Conservation (phyloP, 257 asterid species). For the Eustoma russellianum region DNA sequence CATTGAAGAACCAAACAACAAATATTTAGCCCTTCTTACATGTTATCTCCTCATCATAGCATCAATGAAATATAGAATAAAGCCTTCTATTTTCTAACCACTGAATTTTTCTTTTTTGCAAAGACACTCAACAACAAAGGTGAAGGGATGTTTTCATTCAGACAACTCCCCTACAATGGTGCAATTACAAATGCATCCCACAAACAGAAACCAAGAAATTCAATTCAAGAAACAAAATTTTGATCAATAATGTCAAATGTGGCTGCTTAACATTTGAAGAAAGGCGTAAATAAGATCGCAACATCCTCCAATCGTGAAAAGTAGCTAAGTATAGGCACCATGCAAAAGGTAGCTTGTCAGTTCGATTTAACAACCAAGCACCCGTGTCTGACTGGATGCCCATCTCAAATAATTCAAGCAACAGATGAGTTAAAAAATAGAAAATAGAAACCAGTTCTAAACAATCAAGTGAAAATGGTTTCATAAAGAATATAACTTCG, state of each 20-base stretch:
- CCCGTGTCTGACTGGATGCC: slow-evolving; percentile 88
- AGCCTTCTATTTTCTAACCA: too few species aligned
- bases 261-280: slow-evolving; percentile 65
- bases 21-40: slow-evolving; percentile 38
- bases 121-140: too few species aligned
- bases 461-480: too few species aligned
- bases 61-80: not conserved
- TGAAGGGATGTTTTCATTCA: not conserved
- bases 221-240: not conserved
- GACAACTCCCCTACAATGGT: too few species aligned
- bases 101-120: too few species aligned
- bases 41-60: slow-evolving; percentile 79
- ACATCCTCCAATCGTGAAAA: slow-evolving; percentile 59
- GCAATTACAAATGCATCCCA: not conserved
- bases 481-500: too few species aligned
- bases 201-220: not conserved
- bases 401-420: not conserved
- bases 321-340: slow-evolving; percentile 65
- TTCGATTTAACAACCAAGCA: slow-evolving; percentile 24
- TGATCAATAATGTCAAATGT: slow-evolving; percentile 8
- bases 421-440: too few species aligned
- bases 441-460: too few species aligned
- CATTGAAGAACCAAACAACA: slow-evolving; percentile 47
- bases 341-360: slow-evolving; percentile 68
- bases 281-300: slow-evolving; percentile 3